Percentiles rank a stretch among this genome's conserved stretches.
phyloP scores from a whole-genome alignment of 495 filamentous ascomycete species.

The Neurospora sp. region DNA sequence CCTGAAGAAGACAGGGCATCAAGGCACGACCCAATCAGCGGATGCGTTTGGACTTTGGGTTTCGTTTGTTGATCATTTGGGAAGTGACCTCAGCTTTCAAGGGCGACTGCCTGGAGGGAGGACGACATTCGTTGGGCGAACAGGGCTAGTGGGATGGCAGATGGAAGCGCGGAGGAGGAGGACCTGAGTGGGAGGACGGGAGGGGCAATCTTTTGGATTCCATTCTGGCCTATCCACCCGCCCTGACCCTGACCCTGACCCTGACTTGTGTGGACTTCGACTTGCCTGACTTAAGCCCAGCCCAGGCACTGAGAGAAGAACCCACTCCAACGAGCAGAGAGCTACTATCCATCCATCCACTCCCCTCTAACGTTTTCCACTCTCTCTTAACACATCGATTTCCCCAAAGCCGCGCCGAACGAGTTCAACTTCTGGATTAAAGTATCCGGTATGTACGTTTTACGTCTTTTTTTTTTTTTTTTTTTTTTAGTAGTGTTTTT shows the following conservation, averaged over 20 bases:
- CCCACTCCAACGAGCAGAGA: not conserved
- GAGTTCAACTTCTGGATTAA: not conserved
- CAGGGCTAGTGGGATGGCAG: not conserved
- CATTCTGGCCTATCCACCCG: not conserved
- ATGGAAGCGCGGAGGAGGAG: not conserved
- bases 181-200: not conserved
- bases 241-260: not conserved
- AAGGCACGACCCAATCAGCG: not conserved
- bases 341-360: not conserved
- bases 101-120: not conserved
- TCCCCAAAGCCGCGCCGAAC: not conserved
- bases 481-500: conserved; percentile 10
- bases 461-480: not conserved
- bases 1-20: not conserved
- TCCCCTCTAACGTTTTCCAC: not conserved
- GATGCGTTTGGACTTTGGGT: not conserved
- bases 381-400: not conserved
- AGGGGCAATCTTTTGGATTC: not conserved
- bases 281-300: not conserved
- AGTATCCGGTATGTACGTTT: not conserved
- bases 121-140: not conserved
- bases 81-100: not conserved
- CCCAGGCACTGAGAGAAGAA: not conserved
- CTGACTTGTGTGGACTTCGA: not conserved
- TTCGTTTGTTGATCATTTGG: not conserved